These are phyloP conservation scores for Cutaneotrichosporon cavernicola DNA, from an alignment of 1,284 basidiomycete genomes.

Conservation along the genomic window DNA sequence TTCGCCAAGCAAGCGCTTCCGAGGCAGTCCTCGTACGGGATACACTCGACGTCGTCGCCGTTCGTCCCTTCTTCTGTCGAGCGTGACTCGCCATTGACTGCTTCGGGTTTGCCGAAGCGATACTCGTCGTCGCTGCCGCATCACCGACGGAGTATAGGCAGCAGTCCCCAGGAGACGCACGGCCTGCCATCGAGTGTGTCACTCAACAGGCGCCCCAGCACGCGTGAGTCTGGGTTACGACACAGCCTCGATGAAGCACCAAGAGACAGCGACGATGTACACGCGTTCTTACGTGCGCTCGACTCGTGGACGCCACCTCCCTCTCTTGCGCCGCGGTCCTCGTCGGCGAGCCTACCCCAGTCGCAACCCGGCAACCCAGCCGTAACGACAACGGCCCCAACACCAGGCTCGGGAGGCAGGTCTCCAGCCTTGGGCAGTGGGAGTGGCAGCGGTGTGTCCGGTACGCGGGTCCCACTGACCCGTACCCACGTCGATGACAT, in stretches of 20 bases:
- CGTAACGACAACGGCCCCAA: conserved; percentile 1
- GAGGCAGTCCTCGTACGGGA: conserved; percentile 20
- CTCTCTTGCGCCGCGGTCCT: conserved; percentile 7
- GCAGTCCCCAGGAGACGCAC: conserved; percentile 19
- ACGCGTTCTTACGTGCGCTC: conserved; percentile 50
- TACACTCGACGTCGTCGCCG: conserved; percentile 33
- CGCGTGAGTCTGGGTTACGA: conserved; percentile 37
- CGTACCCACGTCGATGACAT: conserved; percentile 47
- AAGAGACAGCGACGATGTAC: conserved; percentile 48
- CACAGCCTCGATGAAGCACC: conserved; percentile 35
- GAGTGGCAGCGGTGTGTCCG: conserved; percentile 8
- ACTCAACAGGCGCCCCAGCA: conserved; percentile 34
- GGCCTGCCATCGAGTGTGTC: conserved; percentile 2
- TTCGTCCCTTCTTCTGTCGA: conserved; percentile 45
- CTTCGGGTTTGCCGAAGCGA: conserved; percentile 33
- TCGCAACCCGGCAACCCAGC: conserved; percentile 4
- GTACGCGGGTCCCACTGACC: conserved; percentile 41
- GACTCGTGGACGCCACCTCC: conserved; percentile 47
- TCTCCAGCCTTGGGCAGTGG: conserved; percentile 6
- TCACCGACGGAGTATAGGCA: conserved; percentile 30
- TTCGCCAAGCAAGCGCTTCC: conserved; percentile 45
- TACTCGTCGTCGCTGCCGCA: conserved; percentile 40
- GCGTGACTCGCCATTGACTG: conserved; percentile 23
- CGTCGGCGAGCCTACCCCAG: background rate
- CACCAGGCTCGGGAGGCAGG: background rate